Percentiles rank a stretch among this genome's conserved stretches.
phyloP scores from a whole-genome alignment of 1,139 yeast genomes.

The Candida glucosophila region DNA sequence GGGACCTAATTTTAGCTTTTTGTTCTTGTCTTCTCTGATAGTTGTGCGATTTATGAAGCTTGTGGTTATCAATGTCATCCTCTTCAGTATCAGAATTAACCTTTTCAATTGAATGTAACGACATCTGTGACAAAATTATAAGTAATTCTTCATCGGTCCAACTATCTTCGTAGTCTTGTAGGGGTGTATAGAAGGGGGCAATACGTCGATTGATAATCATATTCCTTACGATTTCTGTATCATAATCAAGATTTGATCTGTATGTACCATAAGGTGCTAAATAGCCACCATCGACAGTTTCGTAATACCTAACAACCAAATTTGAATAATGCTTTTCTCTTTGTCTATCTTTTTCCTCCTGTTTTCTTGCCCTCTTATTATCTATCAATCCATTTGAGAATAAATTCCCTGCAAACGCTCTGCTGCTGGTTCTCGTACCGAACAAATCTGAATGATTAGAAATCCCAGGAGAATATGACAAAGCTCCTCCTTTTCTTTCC shows the following conservation, averaged over 20 bases:
- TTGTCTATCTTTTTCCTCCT: constrained; percentile 42
- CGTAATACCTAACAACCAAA: constrained; percentile 48
- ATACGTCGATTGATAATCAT: constrained; percentile 53
- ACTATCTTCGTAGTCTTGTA: constrained; percentile 66
- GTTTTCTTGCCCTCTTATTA: constrained; percentile 18
- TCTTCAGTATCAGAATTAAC: constrained; percentile 50
- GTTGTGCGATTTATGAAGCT: constrained; percentile 43
- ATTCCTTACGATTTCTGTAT: constrained; percentile 59
- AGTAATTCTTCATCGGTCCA: constrained; percentile 73
- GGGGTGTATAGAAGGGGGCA: constrained; percentile 88
- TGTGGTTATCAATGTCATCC: constrained; percentile 48
- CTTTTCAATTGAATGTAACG: constrained; percentile 53
- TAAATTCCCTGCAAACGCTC: no score
- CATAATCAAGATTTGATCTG: constrained; percentile 64
- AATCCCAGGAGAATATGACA: constrained; percentile 7
- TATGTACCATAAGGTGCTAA: constrained; percentile 88
- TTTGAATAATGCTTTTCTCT: constrained; percentile 48
- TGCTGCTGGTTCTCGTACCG: no score
- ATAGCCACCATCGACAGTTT: constrained; percentile 70
- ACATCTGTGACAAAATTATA: constrained; percentile 42
- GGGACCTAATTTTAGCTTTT: constrained; percentile 39
- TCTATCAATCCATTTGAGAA: constrained; percentile 12
- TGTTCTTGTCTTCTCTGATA: constrained; percentile 48
- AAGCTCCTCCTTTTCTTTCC: constrained; percentile 33
- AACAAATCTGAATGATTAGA: constrained; percentile 4